Percentiles rank a stretch among this genome's conserved stretches.
Conservation (phyloP, 2,329 filamentous ascomycete species). For the Talaromyces sp. region DNA sequence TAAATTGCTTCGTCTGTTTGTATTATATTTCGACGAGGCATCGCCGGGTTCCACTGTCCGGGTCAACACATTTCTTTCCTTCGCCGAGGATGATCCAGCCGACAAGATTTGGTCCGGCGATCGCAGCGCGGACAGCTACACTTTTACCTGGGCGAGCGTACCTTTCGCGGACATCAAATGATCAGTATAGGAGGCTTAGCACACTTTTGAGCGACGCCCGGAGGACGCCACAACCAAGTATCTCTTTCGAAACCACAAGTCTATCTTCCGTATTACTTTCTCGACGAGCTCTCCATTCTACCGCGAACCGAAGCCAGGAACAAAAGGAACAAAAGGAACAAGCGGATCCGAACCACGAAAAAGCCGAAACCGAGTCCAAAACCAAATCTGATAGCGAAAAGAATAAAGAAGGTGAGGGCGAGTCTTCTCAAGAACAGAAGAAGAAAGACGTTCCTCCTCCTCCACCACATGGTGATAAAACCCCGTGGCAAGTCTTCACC, state of each 20-base stretch:
- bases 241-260: slow-evolving; percentile 23
- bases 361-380: slow-evolving; percentile 35
- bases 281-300: slow-evolving; percentile 36
- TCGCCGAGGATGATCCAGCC: slow-evolving; percentile 39
- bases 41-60: neutral
- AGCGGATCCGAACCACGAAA: slow-evolving; percentile 28
- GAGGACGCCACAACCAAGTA: slow-evolving; percentile 36
- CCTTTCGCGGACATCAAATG: slow-evolving; percentile 30
- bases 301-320: slow-evolving; percentile 31
- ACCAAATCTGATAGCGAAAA: slow-evolving; percentile 49
- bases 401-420: slow-evolving; percentile 34
- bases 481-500: slow-evolving; percentile 97
- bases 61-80: neutral
- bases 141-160: slow-evolving; percentile 34
- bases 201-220: slow-evolving; percentile 34
- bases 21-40: neutral
- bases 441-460: slow-evolving; percentile 72
- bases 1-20: neutral
- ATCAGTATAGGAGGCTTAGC: slow-evolving; percentile 29
- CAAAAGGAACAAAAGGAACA: slow-evolving; percentile 37
- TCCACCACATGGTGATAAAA: slow-evolving; percentile 97
- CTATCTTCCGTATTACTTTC: slow-evolving; percentile 18
- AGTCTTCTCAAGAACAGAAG: slow-evolving; percentile 49
- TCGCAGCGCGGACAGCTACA: slow-evolving; percentile 34
- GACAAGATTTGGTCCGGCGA: slow-evolving; percentile 31